These are phyloP conservation scores for Punica granatum DNA, from an alignment of 345 rosid genomes.

Conservation along the genomic window DNA sequence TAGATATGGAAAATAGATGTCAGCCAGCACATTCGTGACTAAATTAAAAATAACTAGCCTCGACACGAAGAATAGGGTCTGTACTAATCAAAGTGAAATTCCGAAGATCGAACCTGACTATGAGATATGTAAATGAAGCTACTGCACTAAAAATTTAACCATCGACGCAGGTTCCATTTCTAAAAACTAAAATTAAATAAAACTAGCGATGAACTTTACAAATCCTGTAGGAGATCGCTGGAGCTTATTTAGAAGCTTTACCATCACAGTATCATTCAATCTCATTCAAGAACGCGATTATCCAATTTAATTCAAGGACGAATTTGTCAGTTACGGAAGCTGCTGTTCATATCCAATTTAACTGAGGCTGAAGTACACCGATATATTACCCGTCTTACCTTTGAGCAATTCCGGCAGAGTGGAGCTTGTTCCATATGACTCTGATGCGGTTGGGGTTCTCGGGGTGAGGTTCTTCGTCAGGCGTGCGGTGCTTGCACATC, in stretches of 20 bases:
- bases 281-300: too few relatives aligned
- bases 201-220: neutral
- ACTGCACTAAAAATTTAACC: neutral
- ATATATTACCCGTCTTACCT: slow-evolving; percentile 22
- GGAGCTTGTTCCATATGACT: slow-evolving; percentile 71
- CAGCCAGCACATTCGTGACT: neutral
- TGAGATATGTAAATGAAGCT: neutral
- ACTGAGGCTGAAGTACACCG: too few relatives aligned
- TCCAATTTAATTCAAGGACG: too few relatives aligned
- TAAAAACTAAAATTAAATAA: neutral
- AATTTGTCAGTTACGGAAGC: too few relatives aligned
- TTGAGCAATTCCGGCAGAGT: slow-evolving; percentile 44
- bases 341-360: too few relatives aligned
- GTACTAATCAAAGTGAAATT: neutral
- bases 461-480: slow-evolving; percentile 60
- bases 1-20: neutral
- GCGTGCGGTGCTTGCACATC: slow-evolving; percentile 72
- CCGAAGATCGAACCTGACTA: neutral
- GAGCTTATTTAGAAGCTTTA: neutral
- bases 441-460: slow-evolving; percentile 74
- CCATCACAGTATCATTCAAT: neutral
- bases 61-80: neutral
- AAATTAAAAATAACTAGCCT: neutral
- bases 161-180: neutral
- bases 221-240: neutral